phyloP scores from a whole-genome alignment of 371 early-diverging fungal species.

The Mucor mucedo region DNA sequence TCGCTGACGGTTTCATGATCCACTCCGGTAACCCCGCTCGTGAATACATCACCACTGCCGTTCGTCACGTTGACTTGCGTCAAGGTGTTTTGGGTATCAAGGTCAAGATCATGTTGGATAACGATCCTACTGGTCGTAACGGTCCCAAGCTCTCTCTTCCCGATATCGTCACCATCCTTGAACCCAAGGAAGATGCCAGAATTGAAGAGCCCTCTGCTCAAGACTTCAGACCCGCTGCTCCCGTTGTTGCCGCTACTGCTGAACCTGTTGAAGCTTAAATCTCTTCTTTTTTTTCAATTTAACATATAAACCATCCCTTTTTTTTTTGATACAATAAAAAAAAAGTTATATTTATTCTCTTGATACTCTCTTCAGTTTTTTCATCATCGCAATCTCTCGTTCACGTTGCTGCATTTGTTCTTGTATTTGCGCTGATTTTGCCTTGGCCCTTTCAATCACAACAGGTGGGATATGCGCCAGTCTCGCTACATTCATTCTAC shows the following conservation, averaged over 20 bases:
- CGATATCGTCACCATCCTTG: slow-evolving; percentile 96
- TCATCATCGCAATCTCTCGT: not conserved
- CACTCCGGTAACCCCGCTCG: slow-evolving; percentile 99
- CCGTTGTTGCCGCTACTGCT: slow-evolving; percentile 23
- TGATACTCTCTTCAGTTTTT: not conserved
- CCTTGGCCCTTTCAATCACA: slow-evolving; percentile 60
- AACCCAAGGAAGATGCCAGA: slow-evolving; percentile 87
- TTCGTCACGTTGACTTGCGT: slow-evolving; percentile 98
- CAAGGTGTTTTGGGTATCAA: slow-evolving; percentile 99
- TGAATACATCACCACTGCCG: slow-evolving; percentile 98
- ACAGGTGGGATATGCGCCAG: slow-evolving; percentile 71
- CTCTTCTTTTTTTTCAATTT: not conserved
- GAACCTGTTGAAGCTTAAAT: slow-evolving; percentile 19
- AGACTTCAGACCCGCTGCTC: slow-evolving; percentile 68
- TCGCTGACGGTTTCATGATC: slow-evolving; percentile 99
- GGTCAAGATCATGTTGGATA: slow-evolving; percentile 99
- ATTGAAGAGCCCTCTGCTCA: slow-evolving; percentile 79
- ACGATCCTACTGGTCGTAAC: slow-evolving; percentile 95
- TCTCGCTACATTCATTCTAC: slow-evolving; percentile 80
- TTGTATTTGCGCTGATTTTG: slow-evolving; percentile 64
- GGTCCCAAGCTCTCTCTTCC: slow-evolving; percentile 98
- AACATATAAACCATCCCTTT: not conserved
- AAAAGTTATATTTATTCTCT: not conserved
- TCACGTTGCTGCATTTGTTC: slow-evolving; percentile 7
- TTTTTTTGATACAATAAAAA: not conserved